Conservation (phyloP, 164 flowering plant species). For the Dillenia suffruticosa region DNA sequence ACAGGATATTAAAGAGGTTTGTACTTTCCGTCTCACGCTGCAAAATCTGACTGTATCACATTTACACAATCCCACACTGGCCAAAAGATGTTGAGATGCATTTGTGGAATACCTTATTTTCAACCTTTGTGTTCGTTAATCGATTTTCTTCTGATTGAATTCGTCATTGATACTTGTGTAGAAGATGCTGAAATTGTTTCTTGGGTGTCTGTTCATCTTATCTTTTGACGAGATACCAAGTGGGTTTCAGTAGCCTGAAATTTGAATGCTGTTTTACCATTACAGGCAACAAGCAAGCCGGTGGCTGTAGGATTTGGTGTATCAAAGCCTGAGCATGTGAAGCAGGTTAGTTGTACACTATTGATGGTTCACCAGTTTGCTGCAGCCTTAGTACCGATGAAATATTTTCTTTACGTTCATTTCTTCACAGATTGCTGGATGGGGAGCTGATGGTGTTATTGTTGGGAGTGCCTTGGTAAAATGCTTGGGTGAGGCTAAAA, state of each 20-base stretch:
- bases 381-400: neutral
- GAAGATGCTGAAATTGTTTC: too few relatives aligned
- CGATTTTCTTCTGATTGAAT: too few relatives aligned
- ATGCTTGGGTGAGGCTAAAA: constrained; percentile 64
- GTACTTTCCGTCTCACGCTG: constrained; percentile 2
- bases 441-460: constrained; percentile 99
- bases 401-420: constrained; percentile 1
- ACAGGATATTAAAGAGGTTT: constrained; percentile 73
- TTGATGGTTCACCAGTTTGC: neutral
- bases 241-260: too few relatives aligned
- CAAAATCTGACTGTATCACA: too few relatives aligned
- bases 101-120: too few relatives aligned
- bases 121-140: too few relatives aligned
- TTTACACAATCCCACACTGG: too few relatives aligned
- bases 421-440: constrained; percentile 58
- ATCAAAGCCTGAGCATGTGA: constrained; percentile 89
- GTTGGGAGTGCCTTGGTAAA: constrained; percentile 94
- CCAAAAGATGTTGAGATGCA: too few relatives aligned
- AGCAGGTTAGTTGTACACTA: constrained; percentile 47
- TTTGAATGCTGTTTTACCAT: too few relatives aligned
- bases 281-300: constrained; percentile 73
- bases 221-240: too few relatives aligned
- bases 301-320: constrained; percentile 98
- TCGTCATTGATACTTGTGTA: too few relatives aligned
- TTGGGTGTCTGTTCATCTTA: too few relatives aligned